Base-by-base conservation (phyloP, 2,329 filamentous ascomycete species). In the Microdochium nivale region DNA sequence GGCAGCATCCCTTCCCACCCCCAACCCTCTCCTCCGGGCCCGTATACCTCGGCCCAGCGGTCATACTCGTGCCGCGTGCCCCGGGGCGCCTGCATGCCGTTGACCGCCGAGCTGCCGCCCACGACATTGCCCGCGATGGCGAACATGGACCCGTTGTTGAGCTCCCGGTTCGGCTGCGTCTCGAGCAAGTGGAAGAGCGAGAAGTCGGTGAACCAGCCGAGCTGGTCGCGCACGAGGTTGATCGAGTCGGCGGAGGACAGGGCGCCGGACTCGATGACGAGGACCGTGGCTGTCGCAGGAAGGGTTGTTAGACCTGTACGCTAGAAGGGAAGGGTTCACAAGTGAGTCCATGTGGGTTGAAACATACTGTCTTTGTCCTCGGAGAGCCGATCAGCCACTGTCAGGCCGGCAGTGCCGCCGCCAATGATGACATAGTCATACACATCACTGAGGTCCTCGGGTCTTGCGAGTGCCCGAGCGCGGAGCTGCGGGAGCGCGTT, bases 1-100 rank as follows among this genome's bases (percentile, higher is more conserved):
- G 69, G 71, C 1, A 71, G 60, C 35, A 77, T 59, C 19, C 57
- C 60, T 8, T 70, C 56, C 62, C 66, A 70, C 44, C 61, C 59
- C 65, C 65, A 68, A 3, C 62, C 62, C 5, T 58, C 48, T 24
- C 65, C 65, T 1, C 65, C 67, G 24, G 13, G 14, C 3, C 40
- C 40, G 23, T 44, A 25, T 9, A 69, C 58, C 2, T 58, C 55
- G 19, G 58, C 65, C 66, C 67, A 70, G 48, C 56, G 59, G 52
- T 67, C 57, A 35, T 67, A 68, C 48, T 70, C 67, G 25, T 55
- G 57, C 8, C 57, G 58, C 11, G 62, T 55, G 4, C 65, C 66
- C 35, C 66, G 59, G 32, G 66, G 30, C 56, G 56, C 11, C 58
- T 53, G 49, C 46, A 30, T 47, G 3, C 24, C 24, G 46, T 47